Evolutionary conservation across 352 stramenopile species (phyloP).

Genomic region (Pseudoperonospora humuli): DNA sequence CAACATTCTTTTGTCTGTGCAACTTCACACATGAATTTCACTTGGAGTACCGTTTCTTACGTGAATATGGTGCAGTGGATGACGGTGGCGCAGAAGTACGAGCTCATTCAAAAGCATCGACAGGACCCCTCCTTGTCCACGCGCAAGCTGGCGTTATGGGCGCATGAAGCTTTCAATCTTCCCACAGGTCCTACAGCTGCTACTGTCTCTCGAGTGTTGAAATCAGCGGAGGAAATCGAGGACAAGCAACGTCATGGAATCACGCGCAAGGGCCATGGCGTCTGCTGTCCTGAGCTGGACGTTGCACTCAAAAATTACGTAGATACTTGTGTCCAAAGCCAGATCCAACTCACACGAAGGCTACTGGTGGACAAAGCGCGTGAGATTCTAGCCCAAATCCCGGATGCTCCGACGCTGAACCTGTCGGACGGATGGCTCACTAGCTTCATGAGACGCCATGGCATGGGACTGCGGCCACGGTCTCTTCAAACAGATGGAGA

Average conservation of each 20-base stretch:
- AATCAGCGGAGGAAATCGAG: conserved; percentile 19
- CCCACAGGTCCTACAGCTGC: conserved; percentile 9
- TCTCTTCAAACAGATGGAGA: conserved; percentile 21
- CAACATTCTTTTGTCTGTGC: background rate
- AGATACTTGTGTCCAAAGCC: conserved; percentile 7
- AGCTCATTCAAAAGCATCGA: conserved; percentile 26
- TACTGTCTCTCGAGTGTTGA: conserved; percentile 23
- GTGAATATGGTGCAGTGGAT: conserved; percentile 29
- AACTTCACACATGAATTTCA: background rate
- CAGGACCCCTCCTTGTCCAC: conserved; percentile 16
- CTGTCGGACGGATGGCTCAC: conserved; percentile 27
- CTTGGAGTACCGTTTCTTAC: conserved; percentile 9
- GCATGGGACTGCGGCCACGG: conserved; percentile 14
- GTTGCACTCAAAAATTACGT: conserved; percentile 14
- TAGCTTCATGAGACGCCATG: conserved; percentile 25
- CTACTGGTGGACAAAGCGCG: conserved; percentile 17
- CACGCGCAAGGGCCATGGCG: conserved; percentile 22
- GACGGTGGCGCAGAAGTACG: conserved; percentile 26
- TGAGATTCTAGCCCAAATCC: conserved; percentile 16
- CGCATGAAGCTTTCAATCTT: conserved; percentile 23
- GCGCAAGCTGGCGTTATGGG: conserved; percentile 20
- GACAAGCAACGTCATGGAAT: conserved; percentile 23
- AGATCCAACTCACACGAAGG: conserved; percentile 18
- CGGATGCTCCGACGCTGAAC: conserved; percentile 14
- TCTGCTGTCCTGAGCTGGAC: conserved; percentile 19